phyloP scores from a whole-genome alignment of 768 basidiomycete species.

The Suillus clintonianus region DNA sequence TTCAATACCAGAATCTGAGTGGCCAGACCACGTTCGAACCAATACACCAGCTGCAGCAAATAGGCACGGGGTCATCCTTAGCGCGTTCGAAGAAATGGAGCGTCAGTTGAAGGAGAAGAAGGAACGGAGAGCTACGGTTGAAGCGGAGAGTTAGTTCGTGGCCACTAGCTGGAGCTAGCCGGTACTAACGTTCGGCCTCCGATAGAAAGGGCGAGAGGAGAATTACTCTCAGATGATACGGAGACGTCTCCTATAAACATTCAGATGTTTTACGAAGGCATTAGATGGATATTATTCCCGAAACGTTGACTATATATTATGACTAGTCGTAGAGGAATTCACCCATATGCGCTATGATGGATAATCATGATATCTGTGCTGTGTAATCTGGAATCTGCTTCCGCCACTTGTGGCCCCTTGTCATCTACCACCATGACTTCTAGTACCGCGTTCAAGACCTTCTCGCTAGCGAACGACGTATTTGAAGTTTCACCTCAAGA shows the following conservation, averaged over 20 bases:
- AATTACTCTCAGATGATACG: constrained; percentile 17
- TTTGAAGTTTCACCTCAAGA: constrained; percentile 73
- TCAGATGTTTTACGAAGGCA: constrained; percentile 41
- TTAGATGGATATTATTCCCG: constrained; percentile 54
- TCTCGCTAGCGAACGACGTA: constrained; percentile 72
- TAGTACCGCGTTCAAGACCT: constrained; percentile 69
- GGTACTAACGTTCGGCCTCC: constrained; percentile 14
- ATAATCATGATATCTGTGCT: background rate
- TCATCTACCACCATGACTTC: constrained; percentile 34
- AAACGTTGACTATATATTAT: constrained; percentile 27
- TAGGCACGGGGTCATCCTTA: constrained; percentile 42
- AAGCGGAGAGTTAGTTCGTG: constrained; percentile 41
- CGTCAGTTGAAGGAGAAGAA: constrained; percentile 52
- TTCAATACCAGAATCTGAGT: constrained; percentile 56
- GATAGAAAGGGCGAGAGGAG: constrained; percentile 20
- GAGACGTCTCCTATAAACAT: constrained; percentile 17
- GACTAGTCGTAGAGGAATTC: background rate
- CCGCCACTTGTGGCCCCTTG: constrained; percentile 1
- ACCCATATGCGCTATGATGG: background rate
- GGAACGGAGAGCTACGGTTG: constrained; percentile 27
- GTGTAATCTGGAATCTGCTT: background rate
- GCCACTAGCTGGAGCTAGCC: constrained; percentile 11
- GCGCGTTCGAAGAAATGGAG: constrained; percentile 77
- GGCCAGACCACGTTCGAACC: constrained; percentile 59
- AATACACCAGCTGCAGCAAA: constrained; percentile 11